phyloP scores from a whole-genome alignment of 805 yeast species.

The Cyberlindnera nakhonratchasimensis region DNA sequence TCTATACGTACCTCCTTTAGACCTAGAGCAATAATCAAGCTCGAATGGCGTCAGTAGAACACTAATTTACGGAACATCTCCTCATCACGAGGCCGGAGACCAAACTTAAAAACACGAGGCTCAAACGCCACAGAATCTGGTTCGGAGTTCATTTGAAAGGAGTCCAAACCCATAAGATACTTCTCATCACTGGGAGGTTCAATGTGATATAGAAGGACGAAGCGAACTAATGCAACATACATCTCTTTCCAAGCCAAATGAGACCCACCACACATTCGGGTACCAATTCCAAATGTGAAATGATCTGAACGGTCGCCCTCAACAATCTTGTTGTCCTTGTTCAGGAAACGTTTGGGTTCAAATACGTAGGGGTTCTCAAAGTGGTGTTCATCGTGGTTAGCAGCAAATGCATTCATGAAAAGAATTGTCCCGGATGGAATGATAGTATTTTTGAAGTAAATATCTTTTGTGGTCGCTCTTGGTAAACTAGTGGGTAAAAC shows the following conservation, averaged over 20 bases:
- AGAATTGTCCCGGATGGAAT: constrained; percentile 58
- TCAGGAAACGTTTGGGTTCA: constrained; percentile 52
- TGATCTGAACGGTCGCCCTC: constrained; percentile 23
- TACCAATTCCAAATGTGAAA: constrained; percentile 66
- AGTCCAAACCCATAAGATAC: constrained; percentile 41
- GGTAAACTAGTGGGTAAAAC: constrained; percentile 70
- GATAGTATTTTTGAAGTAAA: constrained; percentile 36
- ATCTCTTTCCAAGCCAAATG: constrained; percentile 62
- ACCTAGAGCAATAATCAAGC: too few species aligned
- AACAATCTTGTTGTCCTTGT: constrained; percentile 23
- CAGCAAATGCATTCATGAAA: constrained; percentile 67
- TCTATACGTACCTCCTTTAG: neutral
- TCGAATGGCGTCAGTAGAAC: too few species aligned
- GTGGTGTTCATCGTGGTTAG: constrained; percentile 54
- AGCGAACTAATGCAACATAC: constrained; percentile 52
- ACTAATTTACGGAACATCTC: constrained; percentile 11
- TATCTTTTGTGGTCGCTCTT: constrained; percentile 50
- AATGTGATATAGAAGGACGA: constrained; percentile 49
- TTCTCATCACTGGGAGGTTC: constrained; percentile 34
- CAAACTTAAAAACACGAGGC: constrained; percentile 43
- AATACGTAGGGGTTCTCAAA: constrained; percentile 46
- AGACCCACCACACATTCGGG: constrained; percentile 70
- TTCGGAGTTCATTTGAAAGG: constrained; percentile 45
- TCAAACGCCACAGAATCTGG: constrained; percentile 64
- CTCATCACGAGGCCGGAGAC: constrained; percentile 31